Evolutionary conservation across 2,329 filamentous ascomycete genomes (phyloP).

Genomic region (Calonectria crousiana): DNA sequence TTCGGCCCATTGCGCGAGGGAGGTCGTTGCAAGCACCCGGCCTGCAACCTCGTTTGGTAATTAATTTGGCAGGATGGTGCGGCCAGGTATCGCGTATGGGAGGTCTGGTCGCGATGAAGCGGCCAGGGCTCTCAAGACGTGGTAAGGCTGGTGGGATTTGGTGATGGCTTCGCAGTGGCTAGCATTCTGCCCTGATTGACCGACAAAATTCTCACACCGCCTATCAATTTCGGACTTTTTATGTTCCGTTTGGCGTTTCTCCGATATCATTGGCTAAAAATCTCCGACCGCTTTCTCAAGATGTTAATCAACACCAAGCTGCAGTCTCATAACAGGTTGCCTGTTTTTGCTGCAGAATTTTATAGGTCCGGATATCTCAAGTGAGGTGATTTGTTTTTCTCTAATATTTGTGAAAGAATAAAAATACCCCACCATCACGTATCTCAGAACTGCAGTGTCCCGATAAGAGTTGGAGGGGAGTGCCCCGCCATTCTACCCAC

Average conservation of each 20-base stretch:
- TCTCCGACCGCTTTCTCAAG: background rate
- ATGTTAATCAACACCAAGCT: background rate
- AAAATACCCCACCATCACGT: background rate
- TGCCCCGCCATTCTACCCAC: background rate
- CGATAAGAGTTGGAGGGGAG: background rate
- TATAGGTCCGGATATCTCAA: background rate
- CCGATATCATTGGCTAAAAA: background rate
- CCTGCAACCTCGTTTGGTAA: constrained; percentile 40
- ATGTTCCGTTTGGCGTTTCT: constrained; percentile 35
- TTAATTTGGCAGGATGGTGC: constrained; percentile 32
- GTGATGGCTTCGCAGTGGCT: constrained; percentile 43
- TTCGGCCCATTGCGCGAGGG: constrained; percentile 76
- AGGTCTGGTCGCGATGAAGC: constrained; percentile 27
- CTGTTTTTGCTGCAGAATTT: background rate
- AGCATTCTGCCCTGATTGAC: constrained; percentile 55
- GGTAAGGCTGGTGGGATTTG: constrained; percentile 36
- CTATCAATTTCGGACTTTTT: constrained; percentile 40
- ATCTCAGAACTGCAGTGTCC: background rate
- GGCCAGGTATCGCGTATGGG: constrained; percentile 30
- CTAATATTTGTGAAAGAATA: background rate
- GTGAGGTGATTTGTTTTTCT: too few species aligned
- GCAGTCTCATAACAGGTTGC: background rate
- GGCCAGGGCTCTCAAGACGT: constrained; percentile 22
- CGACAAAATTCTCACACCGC: constrained; percentile 58
- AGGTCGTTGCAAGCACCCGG: constrained; percentile 42